A percentile compares a stretch with the other conserved stretches of the same genome.
Conservation (phyloP, 352 stramenopile genomes). For the Thalassiosira exigua region DNA sequence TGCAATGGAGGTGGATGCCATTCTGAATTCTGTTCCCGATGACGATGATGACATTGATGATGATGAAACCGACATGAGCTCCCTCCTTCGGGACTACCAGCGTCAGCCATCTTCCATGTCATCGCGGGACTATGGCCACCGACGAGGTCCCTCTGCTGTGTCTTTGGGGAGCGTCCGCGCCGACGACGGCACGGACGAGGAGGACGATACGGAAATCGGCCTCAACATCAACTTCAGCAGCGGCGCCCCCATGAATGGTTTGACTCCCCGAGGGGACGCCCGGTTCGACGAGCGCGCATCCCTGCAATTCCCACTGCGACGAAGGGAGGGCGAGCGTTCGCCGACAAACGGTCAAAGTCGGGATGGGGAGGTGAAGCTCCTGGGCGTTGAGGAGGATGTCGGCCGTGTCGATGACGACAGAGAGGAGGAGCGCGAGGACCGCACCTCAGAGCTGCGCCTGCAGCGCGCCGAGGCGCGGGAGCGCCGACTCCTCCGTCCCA, state of each 20-base stretch:
- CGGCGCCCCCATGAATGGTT: not conserved
- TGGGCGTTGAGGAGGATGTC: not conserved
- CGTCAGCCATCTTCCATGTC: too few species aligned
- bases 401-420: not conserved
- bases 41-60: too few species aligned
- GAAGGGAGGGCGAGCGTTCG: not conserved
- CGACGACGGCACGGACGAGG: not conserved
- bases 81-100: too few species aligned
- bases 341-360: not conserved
- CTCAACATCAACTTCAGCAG: conserved; percentile 46
- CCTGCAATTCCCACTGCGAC: conserved; percentile 36
- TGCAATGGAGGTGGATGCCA: too few species aligned
- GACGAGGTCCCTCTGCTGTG: not conserved
- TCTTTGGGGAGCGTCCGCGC: not conserved
- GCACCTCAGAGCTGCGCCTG: conserved; percentile 43
- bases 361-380: not conserved
- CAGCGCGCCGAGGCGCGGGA: conserved; percentile 58
- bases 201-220: not conserved
- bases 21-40: too few species aligned
- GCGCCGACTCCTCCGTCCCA: conserved; percentile 53
- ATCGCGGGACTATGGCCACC: not conserved
- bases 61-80: too few species aligned
- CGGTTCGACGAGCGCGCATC: conserved; percentile 32
- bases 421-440: conserved; percentile 13
- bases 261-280: not conserved